Conservation (phyloP, 2,329 filamentous ascomycete species). For the Claviceps capensis region DNA sequence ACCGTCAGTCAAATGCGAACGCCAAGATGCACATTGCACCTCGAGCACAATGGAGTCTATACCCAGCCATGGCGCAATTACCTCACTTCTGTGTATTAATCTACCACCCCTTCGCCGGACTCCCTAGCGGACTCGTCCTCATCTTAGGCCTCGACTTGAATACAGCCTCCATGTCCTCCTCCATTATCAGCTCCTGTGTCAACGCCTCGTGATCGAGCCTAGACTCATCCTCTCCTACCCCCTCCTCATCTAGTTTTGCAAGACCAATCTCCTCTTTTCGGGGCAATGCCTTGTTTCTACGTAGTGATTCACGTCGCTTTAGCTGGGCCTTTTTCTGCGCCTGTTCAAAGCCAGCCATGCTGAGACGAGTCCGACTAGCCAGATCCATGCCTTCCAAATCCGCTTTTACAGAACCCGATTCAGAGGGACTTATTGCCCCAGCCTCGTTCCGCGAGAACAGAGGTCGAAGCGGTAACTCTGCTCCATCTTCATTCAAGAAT, state of each 20-base stretch:
- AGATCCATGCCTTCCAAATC: slow-evolving; percentile 29
- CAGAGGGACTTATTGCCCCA: not conserved
- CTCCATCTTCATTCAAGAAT: slow-evolving; percentile 18
- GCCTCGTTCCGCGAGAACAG: not conserved
- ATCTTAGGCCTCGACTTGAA: slow-evolving; percentile 78
- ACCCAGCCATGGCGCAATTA: not conserved
- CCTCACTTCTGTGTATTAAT: not conserved
- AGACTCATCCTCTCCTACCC: not conserved
- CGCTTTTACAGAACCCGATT: not conserved
- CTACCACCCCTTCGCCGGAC: slow-evolving; percentile 26
- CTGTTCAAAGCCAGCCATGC: slow-evolving; percentile 49
- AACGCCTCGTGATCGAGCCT: slow-evolving; percentile 31
- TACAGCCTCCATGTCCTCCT: slow-evolving; percentile 68
- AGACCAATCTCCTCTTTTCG: slow-evolving; percentile 33
- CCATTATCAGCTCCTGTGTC: slow-evolving; percentile 53
- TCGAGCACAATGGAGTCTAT: not conserved
- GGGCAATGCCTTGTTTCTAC: slow-evolving; percentile 26
- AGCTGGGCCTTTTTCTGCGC: slow-evolving; percentile 46
- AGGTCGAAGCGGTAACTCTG: slow-evolving; percentile 10
- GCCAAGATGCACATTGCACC: too few relatives aligned
- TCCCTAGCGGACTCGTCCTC: slow-evolving; percentile 55
- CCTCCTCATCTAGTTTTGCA: slow-evolving; percentile 33
- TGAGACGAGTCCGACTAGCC: slow-evolving; percentile 42
- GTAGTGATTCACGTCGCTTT: slow-evolving; percentile 37
- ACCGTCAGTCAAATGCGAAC: not conserved